A percentile compares a stretch with the other conserved stretches of the same genome.
Conservation (phyloP, 805 yeast species). For the Cyberlindnera bimundalis region DNA sequence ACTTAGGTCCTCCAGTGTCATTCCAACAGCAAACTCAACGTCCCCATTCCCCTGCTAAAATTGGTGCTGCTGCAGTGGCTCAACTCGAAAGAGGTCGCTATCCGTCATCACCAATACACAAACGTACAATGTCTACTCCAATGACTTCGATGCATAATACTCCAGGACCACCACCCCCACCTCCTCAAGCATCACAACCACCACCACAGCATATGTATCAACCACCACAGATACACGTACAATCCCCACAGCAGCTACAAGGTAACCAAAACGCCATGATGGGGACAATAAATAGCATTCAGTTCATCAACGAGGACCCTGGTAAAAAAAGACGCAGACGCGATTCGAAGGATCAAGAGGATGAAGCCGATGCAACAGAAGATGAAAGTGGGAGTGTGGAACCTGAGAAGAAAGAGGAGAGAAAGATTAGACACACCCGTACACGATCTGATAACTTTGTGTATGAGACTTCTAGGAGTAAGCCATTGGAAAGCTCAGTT, state of each 20-base stretch:
- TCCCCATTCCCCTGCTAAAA: constrained; percentile 63
- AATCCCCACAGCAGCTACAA: constrained; percentile 5
- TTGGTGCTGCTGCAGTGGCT: constrained; percentile 73
- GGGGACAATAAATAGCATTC: constrained; percentile 26
- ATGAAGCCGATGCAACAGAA: constrained; percentile 18
- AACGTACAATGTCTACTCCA: constrained; percentile 41
- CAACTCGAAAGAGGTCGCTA: constrained; percentile 31
- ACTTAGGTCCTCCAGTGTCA: constrained; percentile 24
- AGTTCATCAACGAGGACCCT: constrained; percentile 30
- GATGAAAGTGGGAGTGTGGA: constrained; percentile 9
- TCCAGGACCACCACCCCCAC: not conserved
- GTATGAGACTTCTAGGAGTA: not conserved
- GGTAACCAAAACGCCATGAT: constrained; percentile 24
- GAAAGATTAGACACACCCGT: constrained; percentile 19
- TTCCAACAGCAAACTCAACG: constrained; percentile 27
- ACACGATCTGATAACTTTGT: constrained; percentile 22
- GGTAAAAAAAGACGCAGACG: constrained; percentile 29
- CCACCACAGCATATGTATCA: not conserved
- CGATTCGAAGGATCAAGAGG: constrained; percentile 21
- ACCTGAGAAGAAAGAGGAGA: constrained; percentile 5
- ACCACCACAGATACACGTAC: constrained; percentile 2
- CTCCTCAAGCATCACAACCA: not conserved
- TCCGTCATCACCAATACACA: constrained; percentile 31
- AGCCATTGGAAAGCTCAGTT: not conserved
- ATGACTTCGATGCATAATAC: constrained; percentile 5